phyloP scores from a whole-genome alignment of 805 yeast genomes.

The Nakazawaea molendinolei region DNA sequence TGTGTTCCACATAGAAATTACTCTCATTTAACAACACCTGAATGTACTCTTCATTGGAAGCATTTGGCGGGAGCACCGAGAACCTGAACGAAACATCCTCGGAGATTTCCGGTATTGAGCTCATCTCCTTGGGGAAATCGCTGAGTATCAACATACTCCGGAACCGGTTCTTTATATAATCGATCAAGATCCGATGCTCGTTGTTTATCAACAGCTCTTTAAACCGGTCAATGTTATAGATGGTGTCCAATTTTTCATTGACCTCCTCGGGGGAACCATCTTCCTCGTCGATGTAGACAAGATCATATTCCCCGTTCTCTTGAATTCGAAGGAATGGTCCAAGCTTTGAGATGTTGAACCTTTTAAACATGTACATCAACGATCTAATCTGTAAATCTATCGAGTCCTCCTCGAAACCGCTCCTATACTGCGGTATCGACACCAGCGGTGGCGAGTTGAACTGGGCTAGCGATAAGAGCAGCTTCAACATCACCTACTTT shows the following conservation, averaged over 20 bases:
- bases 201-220: slow-evolving; percentile 37
- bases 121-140: slow-evolving; percentile 37
- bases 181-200: slow-evolving; percentile 59
- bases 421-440: slow-evolving; percentile 41
- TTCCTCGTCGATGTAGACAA: slow-evolving; percentile 17
- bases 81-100: slow-evolving; percentile 25
- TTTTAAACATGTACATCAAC: slow-evolving; percentile 47
- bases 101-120: slow-evolving; percentile 20
- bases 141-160: slow-evolving; percentile 53
- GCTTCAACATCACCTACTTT: slow-evolving; percentile 19
- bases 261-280: slow-evolving; percentile 3
- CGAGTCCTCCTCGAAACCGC: slow-evolving; percentile 46
- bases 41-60: slow-evolving; percentile 39
- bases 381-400: slow-evolving; percentile 58
- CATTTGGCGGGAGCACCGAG: slow-evolving; percentile 31
- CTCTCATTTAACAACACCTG: slow-evolving; percentile 36
- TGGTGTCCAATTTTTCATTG: slow-evolving; percentile 41
- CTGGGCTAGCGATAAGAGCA: slow-evolving; percentile 29
- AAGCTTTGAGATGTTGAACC: slow-evolving; percentile 38
- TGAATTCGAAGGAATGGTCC: slow-evolving; percentile 33
- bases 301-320: slow-evolving; percentile 21
- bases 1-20: slow-evolving; percentile 53
- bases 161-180: slow-evolving; percentile 61
- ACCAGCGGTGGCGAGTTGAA: slow-evolving; percentile 25
- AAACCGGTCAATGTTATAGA: slow-evolving; percentile 45